These are phyloP conservation scores for Fusarium cicatricum DNA, from an alignment of 2,329 filamentous ascomycete species.

Conservation along the genomic window DNA sequence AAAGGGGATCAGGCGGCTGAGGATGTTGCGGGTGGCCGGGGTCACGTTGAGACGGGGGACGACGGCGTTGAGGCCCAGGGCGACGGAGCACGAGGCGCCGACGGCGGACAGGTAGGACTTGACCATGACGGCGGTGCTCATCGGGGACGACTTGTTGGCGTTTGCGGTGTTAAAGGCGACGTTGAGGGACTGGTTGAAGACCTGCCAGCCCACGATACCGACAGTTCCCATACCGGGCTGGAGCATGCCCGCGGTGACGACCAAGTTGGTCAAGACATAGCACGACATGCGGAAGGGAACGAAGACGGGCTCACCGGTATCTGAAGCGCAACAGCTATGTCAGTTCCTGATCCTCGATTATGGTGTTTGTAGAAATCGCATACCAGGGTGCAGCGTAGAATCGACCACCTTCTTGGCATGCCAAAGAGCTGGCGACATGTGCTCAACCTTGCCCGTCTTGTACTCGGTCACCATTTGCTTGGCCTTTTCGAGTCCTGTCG, in stretches of 20 bases:
- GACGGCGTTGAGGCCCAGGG: constrained; percentile 87
- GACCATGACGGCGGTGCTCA: constrained; percentile 80
- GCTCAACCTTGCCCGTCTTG: constrained; percentile 80
- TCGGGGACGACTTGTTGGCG: constrained; percentile 94
- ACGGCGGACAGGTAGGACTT: constrained; percentile 94
- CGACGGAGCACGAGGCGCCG: constrained; percentile 91
- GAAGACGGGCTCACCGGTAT: constrained; percentile 91
- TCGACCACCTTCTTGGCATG: constrained; percentile 96
- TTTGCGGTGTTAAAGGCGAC: constrained; percentile 98
- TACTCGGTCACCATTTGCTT: constrained; percentile 84
- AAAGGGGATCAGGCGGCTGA: constrained; percentile 92
- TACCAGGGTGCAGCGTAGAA: constrained; percentile 94
- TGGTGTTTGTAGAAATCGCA: constrained; percentile 32
- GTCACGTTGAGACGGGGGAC: constrained; percentile 86
- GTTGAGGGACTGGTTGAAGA: constrained; percentile 96
- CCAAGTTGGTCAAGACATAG: constrained; percentile 91
- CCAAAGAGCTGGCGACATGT: constrained; percentile 94
- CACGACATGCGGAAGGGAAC: constrained; percentile 97
- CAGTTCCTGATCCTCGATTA: constrained; percentile 16
- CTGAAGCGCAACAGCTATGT: constrained; percentile 54
- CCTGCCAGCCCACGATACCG: constrained; percentile 92
- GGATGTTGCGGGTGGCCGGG: constrained; percentile 76
- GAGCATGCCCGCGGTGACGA: constrained; percentile 97
- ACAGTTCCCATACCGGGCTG: constrained; percentile 83
- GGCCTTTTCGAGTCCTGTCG: constrained; percentile 81